Base-by-base conservation (phyloP, 208 protist genomes). In the Trypanosoma caninum region DNA sequence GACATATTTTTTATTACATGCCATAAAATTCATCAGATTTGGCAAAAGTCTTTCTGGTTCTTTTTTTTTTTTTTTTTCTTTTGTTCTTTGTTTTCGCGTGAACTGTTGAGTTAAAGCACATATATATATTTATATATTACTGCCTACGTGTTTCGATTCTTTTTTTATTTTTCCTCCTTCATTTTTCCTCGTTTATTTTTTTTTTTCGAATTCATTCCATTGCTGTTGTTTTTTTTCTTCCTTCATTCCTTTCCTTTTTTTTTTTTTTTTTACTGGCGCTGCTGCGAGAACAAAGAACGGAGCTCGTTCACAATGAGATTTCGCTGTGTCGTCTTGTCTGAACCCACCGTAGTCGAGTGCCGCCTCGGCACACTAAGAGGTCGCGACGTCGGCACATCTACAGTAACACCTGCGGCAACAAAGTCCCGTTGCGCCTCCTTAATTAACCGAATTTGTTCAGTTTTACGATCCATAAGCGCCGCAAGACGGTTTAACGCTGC, bases 251-350 rank as follows among this genome's bases (percentile, higher is more conserved):
- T 41, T 40, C n/a, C n/a, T 40, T 20, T 34, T 22, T 5, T 40
- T 31, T 40, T 54, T n/a, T 40, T n/a, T 16, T 16, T 25, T 28
- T 59, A 67, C 6, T 13, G 42, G 16, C 58, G 67, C 16, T 56
- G 74, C 23, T 89, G 66, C 5, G 82, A 73, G 8, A 87, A 56
- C 40, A 93, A 52, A 8, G 82, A 76, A 20, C 86, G 78, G 2
- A 95, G 57, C 58, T 93, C 89, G 61, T 91, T 95, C 35, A 95
- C 77, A 13, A 93, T 76, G 60, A 84, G 42, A 20, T 68, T 78
- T 14, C 89, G 77, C 34, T 89, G 80, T 8, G 74, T 78, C 23
- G 70, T 58, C 64, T 86, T 89, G 48, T 84, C 80, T 8, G 57
- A 35, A 25, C 51, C 54, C 44, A 73, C 48, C 4, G 65, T 38